These are phyloP conservation scores for Tripidium arundinaceum DNA, from an alignment of 202 grass and related monocot genomes.

Conservation along the genomic window DNA sequence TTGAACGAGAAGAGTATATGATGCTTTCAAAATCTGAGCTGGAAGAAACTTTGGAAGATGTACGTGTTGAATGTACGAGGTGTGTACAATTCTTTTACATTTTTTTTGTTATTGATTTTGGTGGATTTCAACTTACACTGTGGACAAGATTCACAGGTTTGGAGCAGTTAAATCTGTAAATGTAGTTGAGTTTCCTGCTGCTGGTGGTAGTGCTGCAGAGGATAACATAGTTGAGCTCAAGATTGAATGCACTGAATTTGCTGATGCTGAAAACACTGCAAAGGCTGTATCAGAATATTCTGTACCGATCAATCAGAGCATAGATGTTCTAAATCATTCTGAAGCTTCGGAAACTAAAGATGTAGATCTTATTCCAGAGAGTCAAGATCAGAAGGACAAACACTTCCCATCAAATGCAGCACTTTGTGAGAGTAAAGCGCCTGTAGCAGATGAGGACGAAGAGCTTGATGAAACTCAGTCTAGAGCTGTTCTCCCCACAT, in stretches of 20 bases:
- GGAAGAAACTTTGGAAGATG: conserved; percentile 84
- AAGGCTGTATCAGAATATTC: conserved; percentile 30
- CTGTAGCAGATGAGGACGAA: conserved; percentile 17
- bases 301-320: conserved; percentile 18
- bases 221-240: conserved; percentile 23
- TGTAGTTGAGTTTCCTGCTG: conserved; percentile 37
- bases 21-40: conserved; percentile 72
- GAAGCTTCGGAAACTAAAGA: conserved; percentile 16
- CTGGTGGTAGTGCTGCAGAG: conserved; percentile 8
- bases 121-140: conserved; percentile 34
- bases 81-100: conserved; percentile 27
- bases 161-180: conserved; percentile 86
- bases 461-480: conserved; percentile 13
- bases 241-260: conserved; percentile 15
- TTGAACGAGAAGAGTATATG: conserved; percentile 67
- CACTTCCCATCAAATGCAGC: neutral
- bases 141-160: conserved; percentile 67
- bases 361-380: conserved; percentile 15
- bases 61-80: conserved; percentile 82
- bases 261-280: neutral
- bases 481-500: conserved; percentile 5
- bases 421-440: neutral
- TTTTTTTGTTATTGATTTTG: conserved; percentile 30
- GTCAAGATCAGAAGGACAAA: conserved; percentile 24
- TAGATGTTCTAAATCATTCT: conserved; percentile 3